A percentile compares a stretch with the other conserved stretches of the same genome.
Evolutionary conservation across 2,329 filamentous ascomycete species (phyloP).

Genomic region (Aspergillus latus): DNA sequence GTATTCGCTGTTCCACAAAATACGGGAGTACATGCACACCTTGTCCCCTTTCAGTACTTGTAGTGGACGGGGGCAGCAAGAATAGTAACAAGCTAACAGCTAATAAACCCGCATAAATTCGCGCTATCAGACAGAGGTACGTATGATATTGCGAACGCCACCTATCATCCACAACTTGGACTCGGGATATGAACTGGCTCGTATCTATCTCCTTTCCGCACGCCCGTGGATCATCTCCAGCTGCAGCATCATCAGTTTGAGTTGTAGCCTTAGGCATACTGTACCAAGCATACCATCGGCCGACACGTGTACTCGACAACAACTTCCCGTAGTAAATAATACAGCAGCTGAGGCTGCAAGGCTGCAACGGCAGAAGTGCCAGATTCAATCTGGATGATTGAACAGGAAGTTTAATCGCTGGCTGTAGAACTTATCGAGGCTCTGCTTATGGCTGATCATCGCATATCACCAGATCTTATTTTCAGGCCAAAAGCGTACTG

Average conservation of each 20-base stretch:
- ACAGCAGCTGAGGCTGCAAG: slow-evolving; percentile 7
- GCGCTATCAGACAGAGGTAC: slow-evolving; percentile 5
- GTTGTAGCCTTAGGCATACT: background rate
- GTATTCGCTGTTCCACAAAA: background rate
- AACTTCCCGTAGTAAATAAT: background rate
- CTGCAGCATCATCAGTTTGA: background rate
- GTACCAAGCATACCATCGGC: background rate
- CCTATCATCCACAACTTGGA: background rate
- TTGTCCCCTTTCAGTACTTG: background rate
- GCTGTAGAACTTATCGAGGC: background rate
- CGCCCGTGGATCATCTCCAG: background rate
- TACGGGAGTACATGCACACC: background rate
- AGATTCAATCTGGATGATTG: background rate
- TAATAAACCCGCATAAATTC: background rate
- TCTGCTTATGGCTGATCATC: background rate
- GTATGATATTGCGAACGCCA: slow-evolving; percentile 9
- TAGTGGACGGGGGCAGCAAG: background rate
- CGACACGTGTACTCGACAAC: slow-evolving; percentile 10
- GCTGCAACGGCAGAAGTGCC: slow-evolving; percentile 6
- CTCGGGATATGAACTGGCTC: background rate
- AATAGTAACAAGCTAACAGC: slow-evolving; percentile 5
- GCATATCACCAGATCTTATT: background rate
- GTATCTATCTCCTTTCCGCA: background rate
- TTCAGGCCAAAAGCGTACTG: no score
- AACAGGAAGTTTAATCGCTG: background rate